Percentiles rank a stretch among this genome's conserved stretches.
Evolutionary conservation across 2,329 filamentous ascomycete genomes (phyloP).

Genomic region (Pseudogymnoascus sp.): DNA sequence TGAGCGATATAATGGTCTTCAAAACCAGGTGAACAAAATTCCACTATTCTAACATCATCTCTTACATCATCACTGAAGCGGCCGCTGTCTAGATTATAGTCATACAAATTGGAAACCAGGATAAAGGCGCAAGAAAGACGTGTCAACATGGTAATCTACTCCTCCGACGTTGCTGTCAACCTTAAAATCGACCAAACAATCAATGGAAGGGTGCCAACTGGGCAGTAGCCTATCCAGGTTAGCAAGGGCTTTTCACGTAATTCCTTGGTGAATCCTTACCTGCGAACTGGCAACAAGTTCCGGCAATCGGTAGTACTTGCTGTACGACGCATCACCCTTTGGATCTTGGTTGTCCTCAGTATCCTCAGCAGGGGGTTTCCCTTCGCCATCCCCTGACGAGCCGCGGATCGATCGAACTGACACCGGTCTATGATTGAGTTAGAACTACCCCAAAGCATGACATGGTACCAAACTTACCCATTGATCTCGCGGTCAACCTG

Average conservation of each 20-base stretch:
- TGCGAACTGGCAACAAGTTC: conserved; percentile 2
- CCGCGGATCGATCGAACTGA: conserved; percentile 34
- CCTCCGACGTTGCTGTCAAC: neutral
- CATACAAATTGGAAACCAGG: conserved; percentile 2
- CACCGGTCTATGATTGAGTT: conserved; percentile 31
- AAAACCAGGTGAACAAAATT: neutral
- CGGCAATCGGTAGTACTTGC: conserved; percentile 34
- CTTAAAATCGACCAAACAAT: neutral
- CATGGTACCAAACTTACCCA: conserved; percentile 48
- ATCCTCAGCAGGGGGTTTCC: conserved; percentile 34
- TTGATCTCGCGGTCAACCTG: conserved; percentile 78
- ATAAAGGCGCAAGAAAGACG: neutral
- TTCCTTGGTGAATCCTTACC: neutral
- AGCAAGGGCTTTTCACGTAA: neutral
- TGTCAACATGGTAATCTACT: neutral
- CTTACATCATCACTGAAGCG: neutral
- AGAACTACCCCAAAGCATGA: neutral
- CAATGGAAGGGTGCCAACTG: neutral
- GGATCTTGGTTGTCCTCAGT: conserved; percentile 36
- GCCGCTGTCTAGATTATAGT: conserved; percentile 7
- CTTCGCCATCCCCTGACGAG: conserved; percentile 25
- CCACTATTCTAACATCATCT: conserved; percentile 7
- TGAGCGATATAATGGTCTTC: neutral
- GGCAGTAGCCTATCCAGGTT: neutral
- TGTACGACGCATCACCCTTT: conserved; percentile 37